A percentile compares a stretch with the other conserved stretches of the same genome.
These are phyloP conservation scores for Ogataea thermomethanolica DNA, from an alignment of 805 yeast species.

Conservation along the genomic window DNA sequence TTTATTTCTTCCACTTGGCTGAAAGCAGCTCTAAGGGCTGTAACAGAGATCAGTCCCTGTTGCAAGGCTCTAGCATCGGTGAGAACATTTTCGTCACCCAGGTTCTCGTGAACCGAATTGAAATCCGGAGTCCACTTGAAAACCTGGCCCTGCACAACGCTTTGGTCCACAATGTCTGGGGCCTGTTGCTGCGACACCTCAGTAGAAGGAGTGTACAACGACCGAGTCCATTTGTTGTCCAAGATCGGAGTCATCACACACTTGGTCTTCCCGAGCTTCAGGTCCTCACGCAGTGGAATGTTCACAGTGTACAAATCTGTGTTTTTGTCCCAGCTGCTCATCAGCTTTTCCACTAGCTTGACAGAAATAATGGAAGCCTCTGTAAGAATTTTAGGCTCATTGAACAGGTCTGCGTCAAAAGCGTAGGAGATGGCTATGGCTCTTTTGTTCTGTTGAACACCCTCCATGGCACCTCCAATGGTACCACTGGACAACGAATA, in stretches of 20 bases:
- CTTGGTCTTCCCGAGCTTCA: conserved; percentile 55
- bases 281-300: conserved; percentile 63
- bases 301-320: conserved; percentile 81
- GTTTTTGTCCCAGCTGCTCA: conserved; percentile 50
- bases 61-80: conserved; percentile 71
- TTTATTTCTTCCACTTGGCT: conserved; percentile 45
- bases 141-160: conserved; percentile 40
- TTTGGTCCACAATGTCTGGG: conserved; percentile 47
- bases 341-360: conserved; percentile 56
- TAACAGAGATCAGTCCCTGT: conserved; percentile 59
- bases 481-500: conserved; percentile 93
- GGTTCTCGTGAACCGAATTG: conserved; percentile 55
- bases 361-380: conserved; percentile 71
- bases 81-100: conserved; percentile 40
- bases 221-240: conserved; percentile 68
- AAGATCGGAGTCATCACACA: conserved; percentile 74
- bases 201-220: conserved; percentile 19
- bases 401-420: conserved; percentile 49
- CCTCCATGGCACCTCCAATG: conserved; percentile 96
- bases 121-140: conserved; percentile 88
- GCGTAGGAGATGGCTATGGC: conserved; percentile 86
- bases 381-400: conserved; percentile 46
- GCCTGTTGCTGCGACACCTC: conserved; percentile 11
- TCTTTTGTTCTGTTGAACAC: conserved; percentile 64
- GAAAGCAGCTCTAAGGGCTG: conserved; percentile 72